These are phyloP conservation scores for Conringia planisiliqua DNA, from an alignment of 345 rosid genomes.

Conservation along the genomic window DNA sequence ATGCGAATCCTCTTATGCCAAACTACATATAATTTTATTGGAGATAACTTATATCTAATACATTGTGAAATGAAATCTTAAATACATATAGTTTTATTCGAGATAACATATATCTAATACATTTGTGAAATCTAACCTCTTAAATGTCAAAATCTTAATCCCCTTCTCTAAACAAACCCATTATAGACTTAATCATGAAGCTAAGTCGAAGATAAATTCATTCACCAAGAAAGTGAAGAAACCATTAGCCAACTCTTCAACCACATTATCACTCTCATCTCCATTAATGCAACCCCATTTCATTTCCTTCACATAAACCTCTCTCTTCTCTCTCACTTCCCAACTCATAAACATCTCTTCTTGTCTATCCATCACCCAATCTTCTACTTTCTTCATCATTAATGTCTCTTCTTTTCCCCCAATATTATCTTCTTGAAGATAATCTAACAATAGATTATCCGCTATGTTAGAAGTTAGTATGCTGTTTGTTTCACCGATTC, in stretches of 20 bases:
- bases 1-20: not conserved
- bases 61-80: not conserved
- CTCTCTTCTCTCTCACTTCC: conserved; percentile 52
- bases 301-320: conserved; percentile 44
- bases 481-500: conserved; percentile 9
- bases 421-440: conserved; percentile 43
- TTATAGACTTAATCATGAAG: not conserved
- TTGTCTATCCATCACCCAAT: conserved; percentile 54
- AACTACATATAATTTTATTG: conserved; percentile 23
- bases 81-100: conserved; percentile 22
- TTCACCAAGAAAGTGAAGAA: conserved; percentile 50
- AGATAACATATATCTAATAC: not conserved
- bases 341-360: conserved; percentile 49
- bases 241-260: conserved; percentile 42
- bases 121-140: not conserved
- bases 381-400: conserved; percentile 41
- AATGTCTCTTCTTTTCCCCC: conserved; percentile 24
- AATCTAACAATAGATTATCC: conserved; percentile 46
- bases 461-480: conserved; percentile 1
- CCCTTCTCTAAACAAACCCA: not conserved
- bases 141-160: conserved; percentile 13
- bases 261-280: conserved; percentile 39
- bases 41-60: conserved; percentile 5
- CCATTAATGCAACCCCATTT: conserved; percentile 40
- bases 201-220: conserved; percentile 48